Evolutionary conservation across 768 basidiomycete genomes (phyloP).

Genomic region (Suillus bovinus): DNA sequence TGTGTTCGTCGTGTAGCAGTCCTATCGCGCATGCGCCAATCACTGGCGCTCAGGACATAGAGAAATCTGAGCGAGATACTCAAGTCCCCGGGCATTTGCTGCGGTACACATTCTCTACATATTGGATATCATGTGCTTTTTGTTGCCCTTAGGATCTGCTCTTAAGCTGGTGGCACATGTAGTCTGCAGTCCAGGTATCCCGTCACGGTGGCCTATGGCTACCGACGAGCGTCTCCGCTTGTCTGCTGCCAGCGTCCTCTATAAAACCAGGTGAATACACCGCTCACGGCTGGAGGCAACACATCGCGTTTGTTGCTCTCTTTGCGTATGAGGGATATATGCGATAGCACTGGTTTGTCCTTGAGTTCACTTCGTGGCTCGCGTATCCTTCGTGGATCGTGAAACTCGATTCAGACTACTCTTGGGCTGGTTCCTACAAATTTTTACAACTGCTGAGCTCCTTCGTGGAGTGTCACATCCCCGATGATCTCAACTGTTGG

Average conservation of each 20-base stretch:
- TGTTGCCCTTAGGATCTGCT: background rate
- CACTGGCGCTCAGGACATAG: background rate
- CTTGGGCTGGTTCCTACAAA: conserved; percentile 14
- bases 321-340: conserved; percentile 22
- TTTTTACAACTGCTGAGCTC: conserved; percentile 6
- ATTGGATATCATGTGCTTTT: background rate
- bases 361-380: conserved; percentile 33
- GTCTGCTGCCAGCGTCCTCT: too few relatives aligned
- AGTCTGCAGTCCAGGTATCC: background rate
- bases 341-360: conserved; percentile 15
- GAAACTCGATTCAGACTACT: conserved; percentile 36
- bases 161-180: background rate
- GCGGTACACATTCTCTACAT: background rate
- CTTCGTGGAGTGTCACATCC: conserved; percentile 9
- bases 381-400: conserved; percentile 15
- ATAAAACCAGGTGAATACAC: too few relatives aligned
- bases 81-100: background rate
- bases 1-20: conserved; percentile 12
- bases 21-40: conserved; percentile 7
- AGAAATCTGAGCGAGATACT: background rate
- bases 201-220: background rate
- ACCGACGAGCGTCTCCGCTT: background rate
- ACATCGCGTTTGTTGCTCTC: background rate
- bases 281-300: background rate
- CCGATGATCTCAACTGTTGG: background rate